Evolutionary conservation across 148 eudicot genomes (phyloP).

Genomic region (Hydrangea macrophylla): DNA sequence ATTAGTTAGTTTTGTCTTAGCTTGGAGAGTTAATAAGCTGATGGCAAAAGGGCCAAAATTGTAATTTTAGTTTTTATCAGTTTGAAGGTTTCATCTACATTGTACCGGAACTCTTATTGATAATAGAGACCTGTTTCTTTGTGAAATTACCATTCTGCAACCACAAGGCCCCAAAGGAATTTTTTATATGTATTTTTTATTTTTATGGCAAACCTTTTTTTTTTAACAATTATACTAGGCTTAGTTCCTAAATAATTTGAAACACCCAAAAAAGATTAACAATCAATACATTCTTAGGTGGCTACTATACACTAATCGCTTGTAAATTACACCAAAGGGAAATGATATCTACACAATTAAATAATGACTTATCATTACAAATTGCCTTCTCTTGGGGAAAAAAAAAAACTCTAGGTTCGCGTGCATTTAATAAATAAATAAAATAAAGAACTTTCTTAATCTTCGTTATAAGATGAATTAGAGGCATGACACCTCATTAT

Average conservation of each 20-base stretch:
- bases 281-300: neutral
- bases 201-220: neutral
- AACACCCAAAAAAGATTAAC: neutral
- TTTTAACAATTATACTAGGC: neutral
- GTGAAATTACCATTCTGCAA: neutral
- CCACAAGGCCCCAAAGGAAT: neutral
- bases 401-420: no score
- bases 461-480: neutral
- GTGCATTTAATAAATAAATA: neutral
- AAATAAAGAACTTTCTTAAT: neutral
- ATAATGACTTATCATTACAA: neutral
- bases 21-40: constrained; percentile 16
- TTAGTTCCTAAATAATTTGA: neutral
- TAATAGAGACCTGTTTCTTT: neutral
- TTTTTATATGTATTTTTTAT: neutral
- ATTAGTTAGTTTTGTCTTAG: constrained; percentile 1
- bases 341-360: neutral
- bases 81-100: neutral
- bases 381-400: no score
- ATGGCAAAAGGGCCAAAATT: constrained; percentile 10
- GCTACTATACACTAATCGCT: neutral
- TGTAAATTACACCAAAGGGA: neutral
- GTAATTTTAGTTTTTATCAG: constrained; percentile 17
- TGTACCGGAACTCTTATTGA: neutral
- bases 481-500: neutral